Conservation (phyloP, 768 basidiomycete genomes). For the Russula lepida region DNA sequence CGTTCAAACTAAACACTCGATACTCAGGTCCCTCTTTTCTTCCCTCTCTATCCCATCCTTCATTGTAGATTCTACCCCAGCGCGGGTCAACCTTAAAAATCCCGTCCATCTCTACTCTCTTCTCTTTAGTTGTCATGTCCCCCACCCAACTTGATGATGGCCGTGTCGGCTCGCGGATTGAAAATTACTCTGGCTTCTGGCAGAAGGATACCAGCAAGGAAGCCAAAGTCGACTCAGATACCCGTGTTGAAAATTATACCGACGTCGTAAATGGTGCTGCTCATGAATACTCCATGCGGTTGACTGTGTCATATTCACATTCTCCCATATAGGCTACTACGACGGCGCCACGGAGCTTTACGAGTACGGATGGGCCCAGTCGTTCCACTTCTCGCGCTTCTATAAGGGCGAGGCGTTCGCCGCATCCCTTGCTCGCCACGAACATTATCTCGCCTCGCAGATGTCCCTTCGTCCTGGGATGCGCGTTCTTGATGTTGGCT, state of each 20-base stretch:
- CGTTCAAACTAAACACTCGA: background rate
- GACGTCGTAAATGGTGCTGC: constrained; percentile 86
- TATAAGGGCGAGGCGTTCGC: constrained; percentile 80
- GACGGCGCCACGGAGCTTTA: constrained; percentile 94
- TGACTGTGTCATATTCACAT: background rate
- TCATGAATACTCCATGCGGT: background rate
- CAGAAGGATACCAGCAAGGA: constrained; percentile 73
- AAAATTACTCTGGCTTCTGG: constrained; percentile 90
- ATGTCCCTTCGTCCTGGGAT: constrained; percentile 83
- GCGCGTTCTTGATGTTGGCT: constrained; percentile 96
- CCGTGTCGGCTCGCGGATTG: constrained; percentile 50
- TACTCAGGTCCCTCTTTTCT: background rate
- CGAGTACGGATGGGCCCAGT: constrained; percentile 87
- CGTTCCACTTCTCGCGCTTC: constrained; percentile 97
- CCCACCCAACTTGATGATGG: constrained; percentile 26
- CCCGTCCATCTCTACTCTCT: background rate
- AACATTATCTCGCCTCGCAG: constrained; percentile 90
- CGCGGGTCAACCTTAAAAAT: background rate
- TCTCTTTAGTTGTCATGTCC: constrained; percentile 4
- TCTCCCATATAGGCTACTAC: constrained; percentile 63
- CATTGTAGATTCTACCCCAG: background rate
- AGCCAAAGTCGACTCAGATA: constrained; percentile 51
- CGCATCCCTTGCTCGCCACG: constrained; percentile 82
- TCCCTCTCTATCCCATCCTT: background rate
- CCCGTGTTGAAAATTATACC: constrained; percentile 73